phyloP scores from a whole-genome alignment of 192 early-diverging fungal genomes.

The Rhizoclosmatium globosum region DNA sequence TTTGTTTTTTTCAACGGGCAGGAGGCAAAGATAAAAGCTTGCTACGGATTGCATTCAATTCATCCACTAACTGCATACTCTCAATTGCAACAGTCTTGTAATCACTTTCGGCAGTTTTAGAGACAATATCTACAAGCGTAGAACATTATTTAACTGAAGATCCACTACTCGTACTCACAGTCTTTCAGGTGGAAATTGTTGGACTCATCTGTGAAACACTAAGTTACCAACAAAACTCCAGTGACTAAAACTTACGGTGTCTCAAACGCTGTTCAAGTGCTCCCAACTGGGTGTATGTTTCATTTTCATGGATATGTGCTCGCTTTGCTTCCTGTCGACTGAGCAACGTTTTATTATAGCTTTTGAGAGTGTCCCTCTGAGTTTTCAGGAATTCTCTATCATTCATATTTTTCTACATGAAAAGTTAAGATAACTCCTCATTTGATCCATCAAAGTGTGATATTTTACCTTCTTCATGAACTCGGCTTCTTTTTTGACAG shows the following conservation, averaged over 20 bases:
- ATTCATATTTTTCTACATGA: constrained; percentile 48
- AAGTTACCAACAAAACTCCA: not conserved
- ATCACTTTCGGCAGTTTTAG: constrained; percentile 65
- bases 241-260: constrained; percentile 31
- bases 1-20: constrained; percentile 42
- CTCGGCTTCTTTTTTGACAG: constrained; percentile 51
- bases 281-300: constrained; percentile 59
- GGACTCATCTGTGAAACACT: constrained; percentile 44
- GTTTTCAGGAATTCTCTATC: constrained; percentile 46
- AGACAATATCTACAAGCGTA: constrained; percentile 54
- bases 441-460: not conserved
- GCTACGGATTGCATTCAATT: constrained; percentile 57
- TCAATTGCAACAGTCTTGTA: constrained; percentile 56
- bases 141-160: constrained; percentile 1
- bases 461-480: constrained; percentile 42
- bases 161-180: constrained; percentile 48
- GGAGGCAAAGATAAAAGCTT: constrained; percentile 55
- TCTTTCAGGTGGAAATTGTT: constrained; percentile 64
- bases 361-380: constrained; percentile 46
- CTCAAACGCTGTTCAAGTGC: constrained; percentile 60
- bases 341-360: constrained; percentile 44
- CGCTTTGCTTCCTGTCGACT: constrained; percentile 58
- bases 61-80: constrained; percentile 54
- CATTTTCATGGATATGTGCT: constrained; percentile 62
- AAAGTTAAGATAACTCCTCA: not conserved